These are phyloP conservation scores for Bidens hawaiensis DNA, from an alignment of 140 eudicot genomes.

Conservation along the genomic window DNA sequence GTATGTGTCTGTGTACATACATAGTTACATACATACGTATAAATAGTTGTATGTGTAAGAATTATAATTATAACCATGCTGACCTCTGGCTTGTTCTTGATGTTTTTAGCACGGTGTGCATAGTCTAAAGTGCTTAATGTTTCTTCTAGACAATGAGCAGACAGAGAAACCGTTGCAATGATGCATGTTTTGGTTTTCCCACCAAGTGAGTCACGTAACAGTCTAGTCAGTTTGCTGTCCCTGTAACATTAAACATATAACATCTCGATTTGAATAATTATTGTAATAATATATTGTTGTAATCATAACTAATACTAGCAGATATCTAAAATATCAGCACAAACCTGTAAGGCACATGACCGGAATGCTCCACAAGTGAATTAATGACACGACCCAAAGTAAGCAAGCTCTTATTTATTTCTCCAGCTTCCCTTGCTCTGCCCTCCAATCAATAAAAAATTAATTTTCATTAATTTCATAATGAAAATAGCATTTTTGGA, in stretches of 20 bases:
- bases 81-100: constrained; percentile 92
- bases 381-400: constrained; percentile 81
- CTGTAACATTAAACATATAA: constrained; percentile 26
- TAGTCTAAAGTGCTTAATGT: constrained; percentile 88
- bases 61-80: constrained; percentile 4
- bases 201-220: constrained; percentile 81
- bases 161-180: constrained; percentile 84
- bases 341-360: constrained; percentile 79
- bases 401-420: constrained; percentile 85
- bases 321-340: constrained; percentile 13
- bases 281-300: background rate
- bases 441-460: constrained; percentile 34
- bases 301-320: background rate
- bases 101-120: constrained; percentile 88
- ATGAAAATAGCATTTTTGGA: background rate
- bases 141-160: constrained; percentile 82
- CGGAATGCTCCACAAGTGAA: constrained; percentile 79
- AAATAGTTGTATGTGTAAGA: background rate
- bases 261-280: background rate
- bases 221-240: constrained; percentile 87
- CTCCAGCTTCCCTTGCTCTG: constrained; percentile 89
- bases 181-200: constrained; percentile 93
- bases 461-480: background rate
- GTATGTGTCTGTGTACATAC: background rate
- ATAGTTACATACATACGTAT: background rate